Evolutionary conservation across 352 stramenopile genomes (phyloP).

Genomic region (Thraustotheca clavata): DNA sequence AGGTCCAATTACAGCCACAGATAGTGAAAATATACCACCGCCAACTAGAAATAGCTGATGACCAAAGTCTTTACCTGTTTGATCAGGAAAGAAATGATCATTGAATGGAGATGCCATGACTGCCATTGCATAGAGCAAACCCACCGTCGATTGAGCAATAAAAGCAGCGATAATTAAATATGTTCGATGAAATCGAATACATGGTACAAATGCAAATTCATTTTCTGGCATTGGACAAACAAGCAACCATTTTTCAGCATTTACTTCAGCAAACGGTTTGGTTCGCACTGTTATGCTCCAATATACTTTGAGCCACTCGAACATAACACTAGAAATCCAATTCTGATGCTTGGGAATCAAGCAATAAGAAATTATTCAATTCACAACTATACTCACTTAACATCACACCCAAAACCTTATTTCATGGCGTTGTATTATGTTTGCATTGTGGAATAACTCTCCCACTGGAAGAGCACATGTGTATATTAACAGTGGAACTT

Average conservation of each 20-base stretch:
- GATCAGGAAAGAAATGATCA: background rate
- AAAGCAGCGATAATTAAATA: background rate
- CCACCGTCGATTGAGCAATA: background rate
- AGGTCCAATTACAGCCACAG: background rate
- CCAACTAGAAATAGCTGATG: background rate
- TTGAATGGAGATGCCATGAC: background rate
- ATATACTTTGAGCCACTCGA: conserved; percentile 3
- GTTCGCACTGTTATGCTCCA: background rate
- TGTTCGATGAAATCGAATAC: background rate
- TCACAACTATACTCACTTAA: background rate
- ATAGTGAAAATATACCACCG: background rate
- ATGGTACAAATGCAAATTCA: background rate
- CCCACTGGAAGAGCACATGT: too few relatives aligned
- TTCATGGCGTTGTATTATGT: background rate
- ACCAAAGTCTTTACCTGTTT: background rate
- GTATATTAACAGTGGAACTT: too few relatives aligned
- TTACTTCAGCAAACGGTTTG: background rate
- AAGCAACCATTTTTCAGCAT: conserved; percentile 2
- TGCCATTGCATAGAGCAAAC: background rate
- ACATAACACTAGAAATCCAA: background rate
- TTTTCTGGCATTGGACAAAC: background rate
- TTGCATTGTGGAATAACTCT: background rate
- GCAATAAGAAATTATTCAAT: background rate
- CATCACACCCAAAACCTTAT: background rate
- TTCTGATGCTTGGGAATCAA: background rate